A percentile compares a stretch with the other conserved stretches of the same genome.
These are phyloP conservation scores for Populus hybrid DNA, from an alignment of 441 rosid genomes.

Conservation along the genomic window DNA sequence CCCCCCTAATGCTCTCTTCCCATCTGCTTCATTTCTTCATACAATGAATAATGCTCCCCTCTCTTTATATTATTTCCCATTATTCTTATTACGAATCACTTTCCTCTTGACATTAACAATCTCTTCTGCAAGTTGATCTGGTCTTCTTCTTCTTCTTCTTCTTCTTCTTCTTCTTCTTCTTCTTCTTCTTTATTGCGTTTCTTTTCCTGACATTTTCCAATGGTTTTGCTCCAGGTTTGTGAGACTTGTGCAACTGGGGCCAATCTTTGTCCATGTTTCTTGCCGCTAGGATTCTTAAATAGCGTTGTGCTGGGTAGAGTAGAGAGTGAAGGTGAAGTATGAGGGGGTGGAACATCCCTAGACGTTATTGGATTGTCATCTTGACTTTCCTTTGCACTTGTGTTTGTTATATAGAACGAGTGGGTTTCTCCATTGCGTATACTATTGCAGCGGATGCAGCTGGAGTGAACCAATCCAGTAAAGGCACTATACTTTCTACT, in stretches of 20 bases:
- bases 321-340: conserved; percentile 34
- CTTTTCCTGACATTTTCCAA: not conserved
- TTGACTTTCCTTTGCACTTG: conserved; percentile 80
- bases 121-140: not conserved
- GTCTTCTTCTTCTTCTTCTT: no score
- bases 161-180: no score
- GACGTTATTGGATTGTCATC: conserved; percentile 72
- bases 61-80: not conserved
- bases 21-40: not conserved
- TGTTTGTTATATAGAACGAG: conserved; percentile 91
- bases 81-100: not conserved
- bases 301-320: conserved; percentile 11
- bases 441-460: conserved; percentile 90
- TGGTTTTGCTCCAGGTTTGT: not conserved
- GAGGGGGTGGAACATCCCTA: conserved; percentile 59
- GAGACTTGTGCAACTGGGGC: conserved; percentile 5
- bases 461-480: conserved; percentile 82
- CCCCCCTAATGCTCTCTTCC: not conserved
- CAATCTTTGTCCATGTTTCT: conserved; percentile 6
- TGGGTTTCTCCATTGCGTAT: conserved; percentile 93
- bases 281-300: conserved; percentile 7
- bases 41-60: not conserved
- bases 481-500: conserved; percentile 79
- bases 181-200: not conserved
- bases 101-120: not conserved